A percentile compares a stretch with the other conserved stretches of the same genome.
phyloP scores from a whole-genome alignment of 2,329 filamentous ascomycete genomes.

The Sporothrix globosa region DNA sequence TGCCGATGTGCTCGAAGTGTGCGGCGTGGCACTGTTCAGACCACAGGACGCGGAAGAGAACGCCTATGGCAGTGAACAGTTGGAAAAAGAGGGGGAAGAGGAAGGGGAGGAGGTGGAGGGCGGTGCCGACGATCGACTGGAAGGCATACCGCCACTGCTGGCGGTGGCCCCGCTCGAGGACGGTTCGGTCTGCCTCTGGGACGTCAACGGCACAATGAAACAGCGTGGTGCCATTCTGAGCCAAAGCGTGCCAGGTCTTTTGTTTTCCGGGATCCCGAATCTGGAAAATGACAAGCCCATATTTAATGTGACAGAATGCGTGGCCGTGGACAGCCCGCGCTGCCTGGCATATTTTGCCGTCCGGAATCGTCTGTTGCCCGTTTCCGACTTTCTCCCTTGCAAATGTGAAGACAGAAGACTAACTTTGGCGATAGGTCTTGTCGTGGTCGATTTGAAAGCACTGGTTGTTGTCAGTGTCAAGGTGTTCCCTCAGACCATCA shows the following conservation, averaged over 20 bases:
- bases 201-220: constrained; percentile 62
- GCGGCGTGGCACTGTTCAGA: constrained; percentile 71
- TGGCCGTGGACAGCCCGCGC: constrained; percentile 72
- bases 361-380: constrained; percentile 55
- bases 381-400: not conserved
- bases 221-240: constrained; percentile 66
- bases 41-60: constrained; percentile 48
- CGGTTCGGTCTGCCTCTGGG: constrained; percentile 86
- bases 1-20: constrained; percentile 63
- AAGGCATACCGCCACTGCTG: constrained; percentile 50
- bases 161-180: constrained; percentile 82
- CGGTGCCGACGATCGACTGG: not conserved
- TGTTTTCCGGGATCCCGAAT: constrained; percentile 59
- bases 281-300: constrained; percentile 55
- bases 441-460: constrained; percentile 79
- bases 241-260: constrained; percentile 66
- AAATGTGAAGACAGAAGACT: not conserved
- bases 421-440: constrained; percentile 55
- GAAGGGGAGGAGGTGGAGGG: not conserved
- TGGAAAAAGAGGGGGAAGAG: not conserved
- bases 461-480: constrained; percentile 70
- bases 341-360: constrained; percentile 79
- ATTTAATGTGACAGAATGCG: constrained; percentile 75
- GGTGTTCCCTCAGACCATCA: constrained; percentile 80
- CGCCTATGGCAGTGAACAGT: not conserved